Conservation (phyloP, 148 eudicot genomes). For the Gaultheria prostrata region DNA sequence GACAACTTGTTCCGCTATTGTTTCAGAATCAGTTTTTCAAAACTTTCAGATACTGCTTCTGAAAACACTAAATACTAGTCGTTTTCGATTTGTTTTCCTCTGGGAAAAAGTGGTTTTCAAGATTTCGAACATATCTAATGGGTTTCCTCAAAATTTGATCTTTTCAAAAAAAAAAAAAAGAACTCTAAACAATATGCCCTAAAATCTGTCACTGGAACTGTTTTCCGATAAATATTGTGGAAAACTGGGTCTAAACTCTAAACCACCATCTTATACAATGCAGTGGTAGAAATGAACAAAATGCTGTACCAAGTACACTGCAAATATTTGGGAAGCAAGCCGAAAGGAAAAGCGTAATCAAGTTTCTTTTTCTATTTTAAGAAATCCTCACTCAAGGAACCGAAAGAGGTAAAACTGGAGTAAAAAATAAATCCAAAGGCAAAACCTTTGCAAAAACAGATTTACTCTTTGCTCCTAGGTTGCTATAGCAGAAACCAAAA, state of each 20-base stretch:
- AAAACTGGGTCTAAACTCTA: neutral
- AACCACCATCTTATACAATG: neutral
- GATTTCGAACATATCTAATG: neutral
- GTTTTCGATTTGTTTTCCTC: neutral
- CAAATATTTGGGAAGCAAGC: constrained; percentile 4
- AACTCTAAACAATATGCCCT: neutral
- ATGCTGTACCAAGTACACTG: neutral
- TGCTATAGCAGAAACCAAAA: neutral
- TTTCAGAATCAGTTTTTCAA: neutral
- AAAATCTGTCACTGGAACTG: neutral
- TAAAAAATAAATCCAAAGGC: neutral
- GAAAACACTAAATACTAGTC: neutral
- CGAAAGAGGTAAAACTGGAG: neutral
- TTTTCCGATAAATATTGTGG: neutral
- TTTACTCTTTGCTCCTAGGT: neutral
- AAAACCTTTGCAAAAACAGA: neutral
- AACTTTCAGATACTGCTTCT: neutral
- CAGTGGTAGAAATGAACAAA: neutral
- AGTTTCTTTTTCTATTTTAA: neutral
- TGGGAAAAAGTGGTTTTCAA: neutral
- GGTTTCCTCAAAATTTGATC: neutral
- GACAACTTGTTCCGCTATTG: neutral
- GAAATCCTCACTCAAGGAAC: neutral
- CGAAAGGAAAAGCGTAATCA: neutral
- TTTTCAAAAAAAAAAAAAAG: neutral